Conservation (phyloP, 176 grass and related monocot genomes). For the Elymus sibiricus region DNA sequence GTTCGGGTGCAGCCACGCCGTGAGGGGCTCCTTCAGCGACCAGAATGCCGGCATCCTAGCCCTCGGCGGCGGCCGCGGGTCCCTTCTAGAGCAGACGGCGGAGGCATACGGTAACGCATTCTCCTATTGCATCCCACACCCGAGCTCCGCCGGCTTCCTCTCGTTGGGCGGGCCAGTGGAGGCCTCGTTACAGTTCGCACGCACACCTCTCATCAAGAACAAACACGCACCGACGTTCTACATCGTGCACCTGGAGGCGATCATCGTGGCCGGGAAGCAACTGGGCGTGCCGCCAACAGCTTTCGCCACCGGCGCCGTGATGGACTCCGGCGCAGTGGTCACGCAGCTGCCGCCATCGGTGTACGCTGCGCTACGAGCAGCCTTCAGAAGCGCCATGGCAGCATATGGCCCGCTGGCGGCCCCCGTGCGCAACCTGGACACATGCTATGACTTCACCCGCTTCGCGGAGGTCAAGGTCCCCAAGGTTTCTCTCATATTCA, state of each 20-base stretch:
- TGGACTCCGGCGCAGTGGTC: slow-evolving; percentile 73
- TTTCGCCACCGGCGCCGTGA: slow-evolving; percentile 52
- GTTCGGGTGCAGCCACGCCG: neutral
- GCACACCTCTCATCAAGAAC: neutral
- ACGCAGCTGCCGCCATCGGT: slow-evolving; percentile 53
- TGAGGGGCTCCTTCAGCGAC: no score
- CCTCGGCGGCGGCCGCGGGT: neutral
- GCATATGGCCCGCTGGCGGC: neutral
- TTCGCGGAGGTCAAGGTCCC: slow-evolving; percentile 16
- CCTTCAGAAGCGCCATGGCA: slow-evolving; percentile 48
- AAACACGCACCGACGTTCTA: slow-evolving; percentile 49
- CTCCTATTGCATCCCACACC: neutral
- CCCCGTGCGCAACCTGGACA: slow-evolving; percentile 20
- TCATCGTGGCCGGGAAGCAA: slow-evolving; percentile 54
- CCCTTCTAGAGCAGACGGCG: neutral
- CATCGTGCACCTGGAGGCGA: slow-evolving; percentile 40
- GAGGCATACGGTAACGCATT: neutral
- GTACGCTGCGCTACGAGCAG: slow-evolving; percentile 66
- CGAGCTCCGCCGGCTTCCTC: neutral
- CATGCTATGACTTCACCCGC: neutral
- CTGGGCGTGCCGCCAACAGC: slow-evolving; percentile 23
- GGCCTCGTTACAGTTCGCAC: neutral
- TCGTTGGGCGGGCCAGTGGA: neutral
- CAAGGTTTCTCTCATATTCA: no score
- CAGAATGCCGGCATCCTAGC: neutral